A percentile compares a stretch with the other conserved stretches of the same genome.
phyloP scores from a whole-genome alignment of 345 rosid genomes.

The Linum tenue region DNA sequence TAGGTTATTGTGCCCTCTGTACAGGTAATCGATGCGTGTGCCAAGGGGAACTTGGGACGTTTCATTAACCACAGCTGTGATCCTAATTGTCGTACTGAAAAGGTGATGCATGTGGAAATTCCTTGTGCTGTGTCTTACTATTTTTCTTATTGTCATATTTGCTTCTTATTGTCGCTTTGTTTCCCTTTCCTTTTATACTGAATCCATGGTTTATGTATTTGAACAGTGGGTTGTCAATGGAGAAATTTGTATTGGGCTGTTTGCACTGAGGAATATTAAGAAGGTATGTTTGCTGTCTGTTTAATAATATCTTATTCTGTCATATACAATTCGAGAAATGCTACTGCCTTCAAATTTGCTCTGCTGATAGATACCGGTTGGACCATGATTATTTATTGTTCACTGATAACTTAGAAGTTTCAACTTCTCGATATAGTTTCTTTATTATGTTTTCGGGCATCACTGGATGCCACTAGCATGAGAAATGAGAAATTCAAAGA shows the following conservation, averaged over 20 bases:
- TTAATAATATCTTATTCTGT: neutral
- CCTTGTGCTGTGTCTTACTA: neutral
- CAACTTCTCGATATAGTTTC: too few relatives aligned
- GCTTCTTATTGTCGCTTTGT: conserved; percentile 2
- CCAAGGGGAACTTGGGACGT: conserved; percentile 93
- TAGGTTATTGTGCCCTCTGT: neutral
- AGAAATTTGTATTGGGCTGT: conserved; percentile 92
- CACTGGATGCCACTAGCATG: too few relatives aligned
- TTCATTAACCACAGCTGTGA: conserved; percentile 98
- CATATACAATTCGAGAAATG: neutral
- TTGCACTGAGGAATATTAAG: conserved; percentile 77
- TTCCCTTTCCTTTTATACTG: conserved; percentile 11
- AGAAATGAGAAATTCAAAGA: too few relatives aligned
- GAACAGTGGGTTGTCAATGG: conserved; percentile 99
- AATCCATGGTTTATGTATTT: conserved; percentile 14
- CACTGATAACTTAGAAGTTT: too few relatives aligned
- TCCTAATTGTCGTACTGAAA: conserved; percentile 98
- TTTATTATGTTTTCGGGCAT: too few relatives aligned
- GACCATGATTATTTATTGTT: too few relatives aligned
- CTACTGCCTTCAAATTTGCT: neutral
- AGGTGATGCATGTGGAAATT: conserved; percentile 33
- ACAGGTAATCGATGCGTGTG: conserved; percentile 96
- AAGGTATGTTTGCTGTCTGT: conserved; percentile 41
- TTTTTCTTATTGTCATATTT: neutral
- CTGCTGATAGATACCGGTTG: neutral